These are phyloP conservation scores for Tremellales sp. DNA, from an alignment of 1,284 basidiomycete genomes.

Conservation along the genomic window DNA sequence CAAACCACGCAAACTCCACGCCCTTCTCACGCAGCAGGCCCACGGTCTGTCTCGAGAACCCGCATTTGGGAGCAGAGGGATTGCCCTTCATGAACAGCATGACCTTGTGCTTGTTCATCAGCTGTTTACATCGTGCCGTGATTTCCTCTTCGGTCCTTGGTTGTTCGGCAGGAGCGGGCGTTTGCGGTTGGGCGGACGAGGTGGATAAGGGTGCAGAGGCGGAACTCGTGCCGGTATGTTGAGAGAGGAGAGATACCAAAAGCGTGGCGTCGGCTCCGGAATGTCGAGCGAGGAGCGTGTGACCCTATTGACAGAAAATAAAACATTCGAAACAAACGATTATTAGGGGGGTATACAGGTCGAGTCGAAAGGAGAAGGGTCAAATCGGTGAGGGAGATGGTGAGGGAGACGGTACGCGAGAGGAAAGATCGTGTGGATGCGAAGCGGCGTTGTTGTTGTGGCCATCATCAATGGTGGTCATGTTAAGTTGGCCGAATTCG, in stretches of 20 bases:
- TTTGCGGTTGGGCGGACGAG: constrained; percentile 13
- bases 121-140: constrained; percentile 51
- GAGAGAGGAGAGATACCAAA: constrained; percentile 63
- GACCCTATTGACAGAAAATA: constrained; percentile 60
- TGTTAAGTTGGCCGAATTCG: constrained; percentile 14
- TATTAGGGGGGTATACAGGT: neutral
- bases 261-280: constrained; percentile 73
- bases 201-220: constrained; percentile 37
- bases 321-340: neutral
- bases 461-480: neutral
- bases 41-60: constrained; percentile 69
- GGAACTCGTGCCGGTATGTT: constrained; percentile 56
- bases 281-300: constrained; percentile 77
- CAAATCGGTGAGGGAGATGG: neutral
- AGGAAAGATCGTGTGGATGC: neutral
- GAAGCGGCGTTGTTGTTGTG: constrained; percentile 2
- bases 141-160: constrained; percentile 49
- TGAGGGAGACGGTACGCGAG: constrained; percentile 10
- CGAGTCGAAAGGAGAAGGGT: neutral
- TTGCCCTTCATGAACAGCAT: constrained; percentile 98
- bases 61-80: constrained; percentile 80
- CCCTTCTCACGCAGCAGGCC: constrained; percentile 59
- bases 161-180: constrained; percentile 18
- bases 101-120: constrained; percentile 62
- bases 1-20: constrained; percentile 66